phyloP scores from a whole-genome alignment of 192 early-diverging fungal genomes.

The Gryganskiella cystojenkinii region DNA sequence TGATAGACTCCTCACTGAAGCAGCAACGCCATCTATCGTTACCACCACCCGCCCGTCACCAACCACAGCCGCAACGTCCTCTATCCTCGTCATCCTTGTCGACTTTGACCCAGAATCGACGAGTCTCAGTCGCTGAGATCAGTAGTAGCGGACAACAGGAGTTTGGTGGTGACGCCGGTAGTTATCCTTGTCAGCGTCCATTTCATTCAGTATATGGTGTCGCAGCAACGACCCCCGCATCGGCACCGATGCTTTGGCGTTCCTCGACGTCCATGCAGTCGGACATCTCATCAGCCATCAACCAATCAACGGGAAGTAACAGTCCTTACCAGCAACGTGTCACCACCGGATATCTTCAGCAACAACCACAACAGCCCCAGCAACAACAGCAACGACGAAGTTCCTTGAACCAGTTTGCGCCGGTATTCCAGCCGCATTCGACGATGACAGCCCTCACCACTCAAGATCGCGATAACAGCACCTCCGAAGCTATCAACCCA shows the following conservation, averaged over 20 bases:
- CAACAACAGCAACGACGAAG: slow-evolving; percentile 14
- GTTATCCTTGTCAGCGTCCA: background rate
- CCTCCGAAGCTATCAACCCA: too few relatives aligned
- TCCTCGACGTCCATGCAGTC: too few relatives aligned
- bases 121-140: background rate
- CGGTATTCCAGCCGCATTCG: too few relatives aligned
- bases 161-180: too few relatives aligned
- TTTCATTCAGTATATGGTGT: too few relatives aligned
- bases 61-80: slow-evolving; percentile 1
- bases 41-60: background rate
- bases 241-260: too few relatives aligned
- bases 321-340: too few relatives aligned
- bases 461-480: too few relatives aligned
- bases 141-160: too few relatives aligned
- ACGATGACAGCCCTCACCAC: background rate
- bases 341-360: background rate
- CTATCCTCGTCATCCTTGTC: background rate
- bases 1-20: background rate
- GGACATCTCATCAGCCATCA: background rate
- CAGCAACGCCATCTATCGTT: slow-evolving; percentile 10
- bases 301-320: background rate
- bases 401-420: background rate
- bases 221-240: too few relatives aligned
- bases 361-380: background rate
- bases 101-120: background rate